Base-by-base conservation (phyloP, 305 asterid genomes). In the Vinca major region DNA sequence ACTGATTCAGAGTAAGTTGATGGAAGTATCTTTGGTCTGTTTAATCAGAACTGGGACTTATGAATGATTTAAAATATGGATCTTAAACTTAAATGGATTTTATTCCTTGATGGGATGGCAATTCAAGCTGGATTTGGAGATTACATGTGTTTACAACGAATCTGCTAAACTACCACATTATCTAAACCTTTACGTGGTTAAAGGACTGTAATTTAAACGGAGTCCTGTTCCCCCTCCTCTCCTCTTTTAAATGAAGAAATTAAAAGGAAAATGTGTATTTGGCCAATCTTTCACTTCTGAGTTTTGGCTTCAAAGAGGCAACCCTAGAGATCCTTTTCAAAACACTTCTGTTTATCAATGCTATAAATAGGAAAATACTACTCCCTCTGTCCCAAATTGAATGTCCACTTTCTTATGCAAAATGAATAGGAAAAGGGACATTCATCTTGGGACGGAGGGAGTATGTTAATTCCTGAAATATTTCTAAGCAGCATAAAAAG, bases 1-100 rank as follows among this genome's bases (percentile, higher is more conserved):
- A 94, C 99, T 69, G 96, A 91, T 84, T 68, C 86, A 11, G 98
- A 89, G 99, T 92, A 80, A 82, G 96, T 85, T 74, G 63, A 73
- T 74, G 71, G 70, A 21, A 51, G 67, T 20, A 62, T 62, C 68
- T 71, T 45, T 49, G 65, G 37, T 65, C 70, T 44, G 26, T 68
- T 50, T 75, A 66, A 17, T 69, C n/a, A 26, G 53, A 40, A 2
- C 54, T 26, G 26, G 40, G 56, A 17, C 40, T 61, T 21, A 5
- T 1, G 7, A 19, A 16, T 6, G 45, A 36, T 58, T 58, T 58
- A 7, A 2, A 58, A 36, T 4, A 5, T 55, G 64, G 47, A 20
- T 37, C 45, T 45, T 40, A 39, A 19, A 43, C 43, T 43, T 13
- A 33, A 36, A 11, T 63, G 21, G 33, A 8, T 6, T 26, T 65